Evolutionary conservation across 2,329 filamentous ascomycete species (phyloP), one percentile per base, ranked within the genome.

Genomic region (Cercospora brassicicola): DNA sequence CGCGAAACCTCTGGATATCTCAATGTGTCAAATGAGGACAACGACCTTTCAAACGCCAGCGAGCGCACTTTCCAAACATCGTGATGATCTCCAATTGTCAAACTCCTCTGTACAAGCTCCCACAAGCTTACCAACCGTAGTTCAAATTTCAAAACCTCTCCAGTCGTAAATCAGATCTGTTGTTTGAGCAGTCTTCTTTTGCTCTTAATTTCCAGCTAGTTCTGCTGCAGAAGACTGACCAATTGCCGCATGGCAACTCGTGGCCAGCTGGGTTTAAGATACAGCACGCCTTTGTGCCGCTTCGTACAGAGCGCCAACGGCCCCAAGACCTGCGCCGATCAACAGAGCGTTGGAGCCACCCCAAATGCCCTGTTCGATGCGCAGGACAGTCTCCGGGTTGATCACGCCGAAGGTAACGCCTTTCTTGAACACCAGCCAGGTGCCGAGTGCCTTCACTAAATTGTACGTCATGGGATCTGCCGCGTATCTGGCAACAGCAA

Each of bases 401-500:
- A 92, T 83, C 63, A 89, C 82, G 33, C 90, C 90, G 59, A 86
- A 83, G 65, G 90, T 87, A 61, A 86, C 85, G 36, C 87, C 87
- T 77, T 90, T 88, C 9, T 85, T 87, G 77, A 94, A 97, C 18
- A 97, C 89, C 36, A 94, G 85, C 79, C 91, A 97, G 7, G 91
- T 89, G 67, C 94, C 80, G 64, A 98, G 78, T 0, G 91, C 94
- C 83, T 97, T 97, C 74, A 88, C 88, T 66, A 98, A 89, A 82
- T 94, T 96, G 82, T 96, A 99, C 23, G 90, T 91, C 77, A 98
- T 82, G 3, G 94, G 94, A 78, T 99, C 95, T 71, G 94, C 88
- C 5, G 84, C 82, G 71, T 90, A 89, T 71, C 88, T 86, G 20
- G 78, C 75, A 63, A 78, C 79, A 2, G 76, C 75, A 18, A 79